phyloP scores from a whole-genome alignment of 1,284 basidiomycete genomes.

The Rhizoctonia solani region DNA sequence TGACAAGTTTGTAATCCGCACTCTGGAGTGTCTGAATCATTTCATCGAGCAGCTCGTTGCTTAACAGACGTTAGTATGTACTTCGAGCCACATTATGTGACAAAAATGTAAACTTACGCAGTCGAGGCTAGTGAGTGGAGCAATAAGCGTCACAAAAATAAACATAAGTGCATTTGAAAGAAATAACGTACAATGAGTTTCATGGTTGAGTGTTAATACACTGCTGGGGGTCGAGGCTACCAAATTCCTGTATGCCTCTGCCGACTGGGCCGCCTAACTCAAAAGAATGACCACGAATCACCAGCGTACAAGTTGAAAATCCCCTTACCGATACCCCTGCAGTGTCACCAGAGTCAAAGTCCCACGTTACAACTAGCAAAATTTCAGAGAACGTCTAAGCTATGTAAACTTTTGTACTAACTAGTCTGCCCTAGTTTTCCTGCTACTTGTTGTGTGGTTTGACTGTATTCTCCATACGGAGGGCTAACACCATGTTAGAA shows the following conservation, averaged over 20 bases:
- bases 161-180: background rate
- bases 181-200: conserved; percentile 27
- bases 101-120: background rate
- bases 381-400: background rate
- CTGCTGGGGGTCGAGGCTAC: background rate
- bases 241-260: background rate
- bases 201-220: conserved; percentile 38
- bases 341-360: conserved; percentile 37
- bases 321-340: conserved; percentile 17
- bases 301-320: background rate
- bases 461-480: conserved; percentile 37
- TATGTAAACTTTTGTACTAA: background rate
- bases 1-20: conserved; percentile 34
- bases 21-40: conserved; percentile 13
- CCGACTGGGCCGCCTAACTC: background rate
- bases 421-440: conserved; percentile 13
- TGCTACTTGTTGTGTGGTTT: conserved; percentile 18
- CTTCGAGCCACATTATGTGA: background rate
- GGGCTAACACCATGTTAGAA: conserved; percentile 7
- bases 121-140: conserved; percentile 13
- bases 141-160: background rate
- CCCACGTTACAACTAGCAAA: conserved; percentile 35
- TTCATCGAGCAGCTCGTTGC: conserved; percentile 1
- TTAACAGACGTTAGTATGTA: background rate
- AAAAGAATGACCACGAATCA: background rate